phyloP scores from a whole-genome alignment of 2,329 filamentous ascomycete species.

The Aspergillus tanneri region DNA sequence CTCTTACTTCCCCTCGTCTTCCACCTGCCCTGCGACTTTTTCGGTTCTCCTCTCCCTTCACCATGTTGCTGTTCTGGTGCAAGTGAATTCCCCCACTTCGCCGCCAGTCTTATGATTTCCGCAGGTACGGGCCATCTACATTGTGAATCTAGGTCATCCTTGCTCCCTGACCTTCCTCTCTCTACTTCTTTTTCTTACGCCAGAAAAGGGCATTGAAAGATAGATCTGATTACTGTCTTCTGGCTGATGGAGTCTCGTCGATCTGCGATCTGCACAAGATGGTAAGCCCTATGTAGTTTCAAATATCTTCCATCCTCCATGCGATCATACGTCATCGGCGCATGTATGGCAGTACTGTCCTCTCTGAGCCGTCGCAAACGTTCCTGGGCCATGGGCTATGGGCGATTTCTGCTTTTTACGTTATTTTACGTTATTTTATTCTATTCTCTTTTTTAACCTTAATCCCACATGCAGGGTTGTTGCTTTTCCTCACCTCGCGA shows the following conservation, averaged over 20 bases:
- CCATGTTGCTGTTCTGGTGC: slow-evolving; percentile 6
- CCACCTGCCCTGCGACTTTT: background rate
- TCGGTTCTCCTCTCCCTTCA: background rate
- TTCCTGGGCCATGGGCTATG: no score
- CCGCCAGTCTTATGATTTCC: slow-evolving; percentile 8
- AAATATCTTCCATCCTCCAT: background rate
- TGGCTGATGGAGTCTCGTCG: slow-evolving; percentile 27
- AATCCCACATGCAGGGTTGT: slow-evolving; percentile 35
- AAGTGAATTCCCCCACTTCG: background rate
- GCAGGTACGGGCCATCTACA: background rate
- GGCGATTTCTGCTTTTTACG: no score
- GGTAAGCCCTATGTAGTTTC: slow-evolving; percentile 25
- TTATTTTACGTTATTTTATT: background rate
- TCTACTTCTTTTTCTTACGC: slow-evolving; percentile 1
- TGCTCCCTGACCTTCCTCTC: background rate
- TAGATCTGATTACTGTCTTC: background rate
- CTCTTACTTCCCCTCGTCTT: slow-evolving; percentile 4
- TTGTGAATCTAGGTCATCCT: background rate
- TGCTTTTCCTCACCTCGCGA: slow-evolving; percentile 42
- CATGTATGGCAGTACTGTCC: no score
- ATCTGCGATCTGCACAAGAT: slow-evolving; percentile 32
- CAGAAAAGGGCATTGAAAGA: background rate
- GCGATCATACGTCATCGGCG: background rate
- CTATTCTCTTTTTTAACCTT: background rate
- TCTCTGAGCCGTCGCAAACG: no score